Base-by-base conservation (phyloP, 1,139 yeast species). In the Chernovozyma aurita region DNA sequence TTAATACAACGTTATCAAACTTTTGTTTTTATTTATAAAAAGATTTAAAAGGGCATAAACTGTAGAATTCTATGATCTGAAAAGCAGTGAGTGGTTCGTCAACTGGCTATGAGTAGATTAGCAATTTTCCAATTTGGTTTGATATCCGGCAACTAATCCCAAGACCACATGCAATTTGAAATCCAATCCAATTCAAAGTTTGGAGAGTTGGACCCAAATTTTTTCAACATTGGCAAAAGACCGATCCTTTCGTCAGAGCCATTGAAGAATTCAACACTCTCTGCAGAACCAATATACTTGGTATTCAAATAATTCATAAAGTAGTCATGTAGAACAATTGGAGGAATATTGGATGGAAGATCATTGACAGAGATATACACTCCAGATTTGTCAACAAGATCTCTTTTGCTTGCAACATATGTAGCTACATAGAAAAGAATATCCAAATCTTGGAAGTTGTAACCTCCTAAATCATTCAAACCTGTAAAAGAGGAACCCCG, bases 391-490 rank as follows among this genome's bases (percentile, higher is more conserved):
- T 43, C 49, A 2, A 38, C 25, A 12, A 44, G 29, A n/a, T 45
- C 40, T 32, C 63, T 46, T 24, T 52, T 51, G 27, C 50, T 47
- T 12, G 62, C 65, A 15, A 59, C 57, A 34, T 52, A 44, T 27
- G 60, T 49, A 3, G 72, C 72, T 2, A 57, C 44, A n/a, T 51
- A 46, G 31, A 68, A 45, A 41, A 68, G 53, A 24, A 67, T 47
- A 42, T 64, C 70, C 41, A 65, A 56, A 43, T 67, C 73, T 39
- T 65, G 70, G 52, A 66, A 67, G 39, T 66, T 67, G 44, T 52
- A 55, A 2, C 70, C 72, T 16, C 70, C 72, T 41, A 65, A 51
- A 9, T 66, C 73, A 44, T 65, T 64, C 30, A 66, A 42, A 3
- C 68, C 65, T 9, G 65, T 55, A 36, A 65, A 61, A 22, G 71